Conservation (phyloP, 257 asterid species). For the Capsicum baccatum region DNA sequence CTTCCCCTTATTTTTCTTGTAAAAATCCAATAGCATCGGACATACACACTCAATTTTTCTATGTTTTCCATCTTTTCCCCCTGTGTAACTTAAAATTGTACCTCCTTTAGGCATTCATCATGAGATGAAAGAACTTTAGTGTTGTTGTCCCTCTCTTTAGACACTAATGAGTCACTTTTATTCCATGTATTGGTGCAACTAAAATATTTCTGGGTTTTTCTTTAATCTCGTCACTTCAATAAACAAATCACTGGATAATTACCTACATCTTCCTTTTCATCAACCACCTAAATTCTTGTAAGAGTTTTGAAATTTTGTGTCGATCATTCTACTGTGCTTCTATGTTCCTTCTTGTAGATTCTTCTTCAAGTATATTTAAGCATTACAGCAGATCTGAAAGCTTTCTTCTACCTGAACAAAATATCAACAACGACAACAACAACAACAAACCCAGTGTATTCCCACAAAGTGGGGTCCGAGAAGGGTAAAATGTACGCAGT, state of each 20-base stretch:
- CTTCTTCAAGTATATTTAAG: background rate
- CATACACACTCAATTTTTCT: background rate
- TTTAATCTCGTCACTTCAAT: background rate
- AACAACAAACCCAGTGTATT: too few relatives aligned
- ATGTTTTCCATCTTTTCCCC: background rate
- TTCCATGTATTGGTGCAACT: conserved; percentile 2
- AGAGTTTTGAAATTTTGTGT: background rate
- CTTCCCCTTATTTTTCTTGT: background rate
- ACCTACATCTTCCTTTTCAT: background rate
- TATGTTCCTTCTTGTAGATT: background rate
- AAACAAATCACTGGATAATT: background rate
- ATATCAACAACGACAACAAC: too few relatives aligned
- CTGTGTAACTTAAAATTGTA: background rate
- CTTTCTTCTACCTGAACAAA: background rate
- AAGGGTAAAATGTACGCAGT: too few relatives aligned
- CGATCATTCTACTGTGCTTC: background rate
- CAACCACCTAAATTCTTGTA: background rate
- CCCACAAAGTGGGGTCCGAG: too few relatives aligned
- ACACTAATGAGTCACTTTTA: background rate
- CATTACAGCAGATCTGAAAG: background rate
- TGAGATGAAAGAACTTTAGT: background rate
- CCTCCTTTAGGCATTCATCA: background rate
- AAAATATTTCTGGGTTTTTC: background rate
- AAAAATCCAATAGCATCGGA: background rate
- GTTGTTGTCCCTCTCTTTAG: background rate